Evolutionary conservation across 73 alveolate genomes (phyloP), one percentile per base, ranked within the genome.

Genomic region (Paramecium caudatum): DNA sequence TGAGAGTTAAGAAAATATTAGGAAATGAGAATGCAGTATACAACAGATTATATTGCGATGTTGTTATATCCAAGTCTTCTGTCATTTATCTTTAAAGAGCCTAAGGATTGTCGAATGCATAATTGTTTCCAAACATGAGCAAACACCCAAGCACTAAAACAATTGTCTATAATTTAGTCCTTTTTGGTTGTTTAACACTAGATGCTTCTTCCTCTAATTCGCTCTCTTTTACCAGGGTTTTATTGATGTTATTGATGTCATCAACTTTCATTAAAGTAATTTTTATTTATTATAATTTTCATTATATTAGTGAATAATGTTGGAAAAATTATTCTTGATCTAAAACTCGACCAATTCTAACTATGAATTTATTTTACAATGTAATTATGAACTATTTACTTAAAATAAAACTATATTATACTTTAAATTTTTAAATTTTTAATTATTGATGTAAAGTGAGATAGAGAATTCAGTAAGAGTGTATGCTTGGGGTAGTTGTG

Each of bases 401-500:
- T n/a, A n/a, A n/a, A n/a, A n/a, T n/a, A n/a, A n/a, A n/a, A n/a
- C n/a, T n/a, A n/a, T n/a, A n/a, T n/a, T n/a, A n/a, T n/a, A n/a
- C n/a, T n/a, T n/a, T n/a, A n/a, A n/a, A n/a, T n/a, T n/a, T n/a
- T n/a, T n/a, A n/a, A n/a, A n/a, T n/a, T 55, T 55, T 55, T 55
- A 55, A 55, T 13, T 55, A 21, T 65, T 65, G 19, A 65, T 65
- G 83, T 65, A 65, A 65, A 65, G 34, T 65, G 83, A 65, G 39
- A 25, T 16, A 33, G 32, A 32, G 50, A 36, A 30, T 65, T 90
- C 46, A 48, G 91, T 82, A 9, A 91, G 91, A 10, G 91, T 91
- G 3, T 91, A 62, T n/a, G 91, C 70, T n/a, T 90, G 94, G 63
- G 96, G 96, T 17, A 81, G 93, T 62, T 95, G 94, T 15, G 96